Evolutionary conservation across 257 asterid genomes (phyloP).

Genomic region (Primulina eburnea): DNA sequence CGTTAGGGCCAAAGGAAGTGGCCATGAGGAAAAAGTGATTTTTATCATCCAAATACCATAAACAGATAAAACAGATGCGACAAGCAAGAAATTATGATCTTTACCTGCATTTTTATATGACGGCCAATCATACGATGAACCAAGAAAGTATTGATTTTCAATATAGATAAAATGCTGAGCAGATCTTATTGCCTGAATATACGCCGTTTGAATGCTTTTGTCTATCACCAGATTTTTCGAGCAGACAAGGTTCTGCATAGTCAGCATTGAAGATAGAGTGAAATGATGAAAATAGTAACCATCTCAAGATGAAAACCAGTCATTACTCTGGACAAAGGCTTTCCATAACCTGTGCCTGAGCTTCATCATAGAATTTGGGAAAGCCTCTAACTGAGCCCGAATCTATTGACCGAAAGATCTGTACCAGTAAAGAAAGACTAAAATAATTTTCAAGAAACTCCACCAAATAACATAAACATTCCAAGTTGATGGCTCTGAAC

Average conservation of each 20-base stretch:
- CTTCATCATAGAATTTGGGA: constrained; percentile 56
- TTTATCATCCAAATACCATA: constrained; percentile 4
- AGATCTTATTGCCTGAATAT: constrained; percentile 88
- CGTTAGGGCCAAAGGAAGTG: constrained; percentile 17
- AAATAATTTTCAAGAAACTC: constrained; percentile 23
- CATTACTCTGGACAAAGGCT: constrained; percentile 3
- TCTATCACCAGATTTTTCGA: constrained; percentile 73
- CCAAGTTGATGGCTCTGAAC: constrained; percentile 35
- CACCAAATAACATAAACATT: constrained; percentile 22
- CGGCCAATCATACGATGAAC: constrained; percentile 91
- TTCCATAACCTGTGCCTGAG: constrained; percentile 53
- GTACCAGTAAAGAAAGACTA: constrained; percentile 26
- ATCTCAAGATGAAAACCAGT: constrained; percentile 3
- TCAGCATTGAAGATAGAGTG: constrained; percentile 6
- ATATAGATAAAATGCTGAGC: constrained; percentile 85
- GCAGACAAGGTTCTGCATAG: constrained; percentile 62
- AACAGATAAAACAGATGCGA: constrained; percentile 11
- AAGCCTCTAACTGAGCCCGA: constrained; percentile 86
- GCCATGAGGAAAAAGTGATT: constrained; percentile 6
- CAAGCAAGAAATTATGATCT: constrained; percentile 11
- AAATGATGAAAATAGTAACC: constrained; percentile 5
- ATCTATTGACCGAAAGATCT: constrained; percentile 94
- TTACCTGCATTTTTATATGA: constrained; percentile 83
- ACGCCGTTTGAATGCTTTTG: constrained; percentile 81
- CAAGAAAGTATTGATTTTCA: constrained; percentile 90